A percentile compares a stretch with the other conserved stretches of the same genome.
phyloP scores from a whole-genome alignment of 768 basidiomycete species.

The Hebeloma cylindrosporum region DNA sequence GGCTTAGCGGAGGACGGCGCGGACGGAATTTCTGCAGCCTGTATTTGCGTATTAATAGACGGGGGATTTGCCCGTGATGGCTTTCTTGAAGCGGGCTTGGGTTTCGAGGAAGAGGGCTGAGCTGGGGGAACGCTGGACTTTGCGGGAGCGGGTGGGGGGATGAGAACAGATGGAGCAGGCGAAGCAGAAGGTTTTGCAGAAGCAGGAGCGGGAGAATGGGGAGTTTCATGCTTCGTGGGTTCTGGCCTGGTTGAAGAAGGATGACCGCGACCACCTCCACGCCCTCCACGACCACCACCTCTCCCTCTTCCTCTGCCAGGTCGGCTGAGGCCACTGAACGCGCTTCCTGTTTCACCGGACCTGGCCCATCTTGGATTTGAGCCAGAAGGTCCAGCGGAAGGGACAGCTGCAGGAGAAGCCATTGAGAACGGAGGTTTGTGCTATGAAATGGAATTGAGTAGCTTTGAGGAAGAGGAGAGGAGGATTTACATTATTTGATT shows the following conservation, averaged over 20 bases:
- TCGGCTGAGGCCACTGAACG: slow-evolving; percentile 45
- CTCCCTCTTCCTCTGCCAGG: slow-evolving; percentile 37
- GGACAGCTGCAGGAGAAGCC: slow-evolving; percentile 41
- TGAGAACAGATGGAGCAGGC: slow-evolving; percentile 12
- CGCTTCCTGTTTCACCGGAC: slow-evolving; percentile 46
- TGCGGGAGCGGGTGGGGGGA: slow-evolving; percentile 10
- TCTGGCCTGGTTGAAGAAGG: slow-evolving; percentile 9
- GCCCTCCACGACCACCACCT: slow-evolving; percentile 36
- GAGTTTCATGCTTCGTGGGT: slow-evolving; percentile 13
- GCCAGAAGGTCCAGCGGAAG: slow-evolving; percentile 29
- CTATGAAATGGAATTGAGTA: not conserved
- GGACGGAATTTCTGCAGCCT: slow-evolving; percentile 20
- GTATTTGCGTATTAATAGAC: slow-evolving; percentile 24
- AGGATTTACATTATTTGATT: slow-evolving; percentile 5
- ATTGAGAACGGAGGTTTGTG: slow-evolving; percentile 29
- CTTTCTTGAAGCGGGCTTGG: slow-evolving; percentile 35
- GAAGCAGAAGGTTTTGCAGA: slow-evolving; percentile 4
- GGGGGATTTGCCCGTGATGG: slow-evolving; percentile 33
- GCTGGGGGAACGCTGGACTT: slow-evolving; percentile 26
- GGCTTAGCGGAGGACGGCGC: slow-evolving; percentile 38
- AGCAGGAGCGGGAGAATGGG: not conserved
- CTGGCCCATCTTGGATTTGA: slow-evolving; percentile 44
- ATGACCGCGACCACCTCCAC: slow-evolving; percentile 33
- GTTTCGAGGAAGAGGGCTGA: slow-evolving; percentile 22
- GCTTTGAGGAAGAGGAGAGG: not conserved